Conservation (phyloP, 2,329 filamentous ascomycete genomes). For the Ascochyta pisi region DNA sequence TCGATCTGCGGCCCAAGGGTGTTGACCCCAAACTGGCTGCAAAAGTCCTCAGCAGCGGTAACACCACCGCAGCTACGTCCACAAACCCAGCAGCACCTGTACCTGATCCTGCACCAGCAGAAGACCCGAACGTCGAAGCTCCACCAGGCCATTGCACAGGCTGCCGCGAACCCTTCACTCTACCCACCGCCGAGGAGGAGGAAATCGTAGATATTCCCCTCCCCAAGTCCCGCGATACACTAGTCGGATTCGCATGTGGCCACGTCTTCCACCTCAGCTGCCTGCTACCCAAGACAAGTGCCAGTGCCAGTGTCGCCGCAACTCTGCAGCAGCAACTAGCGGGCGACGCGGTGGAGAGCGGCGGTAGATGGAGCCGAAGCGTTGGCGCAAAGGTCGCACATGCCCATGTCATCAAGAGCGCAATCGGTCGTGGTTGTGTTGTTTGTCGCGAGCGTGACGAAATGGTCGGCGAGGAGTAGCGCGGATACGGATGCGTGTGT, state of each 20-base stretch:
- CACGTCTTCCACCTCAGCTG: constrained; percentile 82
- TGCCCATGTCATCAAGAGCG: constrained; percentile 86
- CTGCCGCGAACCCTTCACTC: constrained; percentile 41
- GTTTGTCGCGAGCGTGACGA: constrained; percentile 40
- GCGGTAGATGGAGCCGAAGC: constrained; percentile 62
- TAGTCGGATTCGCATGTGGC: constrained; percentile 82
- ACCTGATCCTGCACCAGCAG: constrained; percentile 33
- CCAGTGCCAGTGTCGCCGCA: constrained; percentile 52
- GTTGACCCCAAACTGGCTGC: constrained; percentile 37
- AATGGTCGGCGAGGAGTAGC: constrained; percentile 10
- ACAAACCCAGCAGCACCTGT: constrained; percentile 25
- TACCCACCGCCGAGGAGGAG: constrained; percentile 42
- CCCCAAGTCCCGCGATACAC: constrained; percentile 61
- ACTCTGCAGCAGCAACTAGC: constrained; percentile 53
- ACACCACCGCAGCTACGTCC: constrained; percentile 29
- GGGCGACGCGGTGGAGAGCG: constrained; percentile 52
- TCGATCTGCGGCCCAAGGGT: constrained; percentile 39
- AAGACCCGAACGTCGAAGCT: constrained; percentile 32
- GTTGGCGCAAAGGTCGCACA: constrained; percentile 63
- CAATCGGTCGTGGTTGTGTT: constrained; percentile 64
- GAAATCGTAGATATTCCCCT: constrained; percentile 33
- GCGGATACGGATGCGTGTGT: neutral
- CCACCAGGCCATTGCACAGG: constrained; percentile 45
- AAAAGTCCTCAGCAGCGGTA: constrained; percentile 30
- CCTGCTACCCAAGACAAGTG: constrained; percentile 59